Evolutionary conservation across 2,329 filamentous ascomycete genomes (phyloP), one percentile per base, ranked within the genome.

Genomic region (Aspergillus felis): DNA sequence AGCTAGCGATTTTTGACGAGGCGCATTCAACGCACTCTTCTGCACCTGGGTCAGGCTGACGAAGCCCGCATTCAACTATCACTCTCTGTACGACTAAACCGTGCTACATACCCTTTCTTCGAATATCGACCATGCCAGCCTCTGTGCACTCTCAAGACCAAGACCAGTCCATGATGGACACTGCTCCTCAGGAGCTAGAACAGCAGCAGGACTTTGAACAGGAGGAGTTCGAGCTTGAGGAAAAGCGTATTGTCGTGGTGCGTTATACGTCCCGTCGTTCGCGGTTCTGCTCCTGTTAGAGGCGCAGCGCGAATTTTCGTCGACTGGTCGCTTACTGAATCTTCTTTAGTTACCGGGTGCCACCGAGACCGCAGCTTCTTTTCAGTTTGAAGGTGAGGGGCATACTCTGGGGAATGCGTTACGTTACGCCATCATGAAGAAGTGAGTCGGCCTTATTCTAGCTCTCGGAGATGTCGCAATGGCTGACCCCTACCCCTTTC

Each of bases 401-500:
- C 94, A 99, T 76, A 99, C 94, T 0, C 81, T 99, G 53, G 94
- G 94, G 28, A 99, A 99, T 76, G 91, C 92, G 9, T 78, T 99
- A 66, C 85, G 94, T 69, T 97, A 92, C 73, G 89, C 97, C 62
- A 95, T 99, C 69, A 97, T 96, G 90, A 97, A 97, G 79, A 99
- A 99, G 93, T 97, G 80, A 64, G 85, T 71, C 50, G 29, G 10
- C 25, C 12, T 48, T 29, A 46, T 22, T 32, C 35, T 55, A 53
- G 24, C 47, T 56, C 44, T 24, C 57, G 20, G 49, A 4, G 10
- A 17, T 53, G 47, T 29, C 20, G 32, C 20, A 41, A 35, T 55
- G 14, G 17, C 56, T 66, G 44, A 63, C 56, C 35, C 50, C n/a
- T 51, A 63, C 55, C 27, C 50, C 17, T 51, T 46, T 10, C 63